Conservation (phyloP, 2,329 filamentous ascomycete species). For the Furcasterigmium furcatum region DNA sequence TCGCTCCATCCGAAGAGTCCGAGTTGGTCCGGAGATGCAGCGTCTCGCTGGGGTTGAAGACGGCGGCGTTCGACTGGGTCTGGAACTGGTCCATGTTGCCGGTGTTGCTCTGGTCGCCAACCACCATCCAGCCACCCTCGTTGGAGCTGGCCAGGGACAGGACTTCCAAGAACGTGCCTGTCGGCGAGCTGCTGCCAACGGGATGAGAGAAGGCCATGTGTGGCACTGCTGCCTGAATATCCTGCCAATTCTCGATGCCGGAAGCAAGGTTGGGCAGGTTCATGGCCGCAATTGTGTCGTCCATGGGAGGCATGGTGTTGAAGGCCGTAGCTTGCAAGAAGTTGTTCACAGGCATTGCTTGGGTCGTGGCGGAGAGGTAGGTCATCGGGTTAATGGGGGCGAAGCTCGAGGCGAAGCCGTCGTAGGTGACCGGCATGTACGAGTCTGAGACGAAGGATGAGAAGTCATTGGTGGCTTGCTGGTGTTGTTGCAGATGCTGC, state of each 20-base stretch:
- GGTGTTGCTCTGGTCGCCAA: constrained; percentile 52
- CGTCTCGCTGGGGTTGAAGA: constrained; percentile 90
- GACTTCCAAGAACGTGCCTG: constrained; percentile 71
- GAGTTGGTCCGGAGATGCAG: constrained; percentile 85
- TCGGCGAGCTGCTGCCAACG: constrained; percentile 42
- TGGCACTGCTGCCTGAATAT: constrained; percentile 62
- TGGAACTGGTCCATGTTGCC: constrained; percentile 66
- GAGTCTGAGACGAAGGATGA: constrained; percentile 55
- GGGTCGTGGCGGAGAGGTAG: constrained; percentile 60
- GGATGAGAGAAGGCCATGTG: constrained; percentile 35
- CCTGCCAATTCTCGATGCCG: constrained; percentile 67
- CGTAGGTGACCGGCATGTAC: constrained; percentile 22
- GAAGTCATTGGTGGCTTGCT: constrained; percentile 39
- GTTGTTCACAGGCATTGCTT: constrained; percentile 60
- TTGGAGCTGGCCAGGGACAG: constrained; percentile 77
- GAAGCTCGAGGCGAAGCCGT: constrained; percentile 47
- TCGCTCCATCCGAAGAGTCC: constrained; percentile 73
- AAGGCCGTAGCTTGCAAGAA: constrained; percentile 63
- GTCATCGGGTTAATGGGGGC: constrained; percentile 53
- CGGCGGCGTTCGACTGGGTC: constrained; percentile 54
- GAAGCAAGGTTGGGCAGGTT: constrained; percentile 47
- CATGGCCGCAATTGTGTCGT: constrained; percentile 50
- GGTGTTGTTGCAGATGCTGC: constrained; percentile 45
- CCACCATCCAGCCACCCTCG: constrained; percentile 82
- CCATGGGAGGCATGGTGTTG: constrained; percentile 52